phyloP scores from a whole-genome alignment of 768 basidiomycete genomes.

The Xanthoconium stramineum region DNA sequence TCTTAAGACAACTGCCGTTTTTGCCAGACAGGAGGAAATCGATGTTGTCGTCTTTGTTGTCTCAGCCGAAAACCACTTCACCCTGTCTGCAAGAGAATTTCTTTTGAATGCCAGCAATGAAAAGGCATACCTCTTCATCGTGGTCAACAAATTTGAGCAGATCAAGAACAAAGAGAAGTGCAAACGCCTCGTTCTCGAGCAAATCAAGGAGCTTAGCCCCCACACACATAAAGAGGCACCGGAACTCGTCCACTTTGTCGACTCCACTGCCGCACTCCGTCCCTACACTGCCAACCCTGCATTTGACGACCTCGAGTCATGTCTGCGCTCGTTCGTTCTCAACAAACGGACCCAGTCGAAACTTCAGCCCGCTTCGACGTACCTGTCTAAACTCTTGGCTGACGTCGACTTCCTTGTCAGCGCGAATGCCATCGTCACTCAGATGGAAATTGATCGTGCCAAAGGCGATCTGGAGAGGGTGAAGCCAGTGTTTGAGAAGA shows the following conservation, averaged over 20 bases:
- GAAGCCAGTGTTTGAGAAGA: conserved; percentile 85
- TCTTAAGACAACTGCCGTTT: conserved; percentile 90
- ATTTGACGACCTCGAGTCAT: conserved; percentile 86
- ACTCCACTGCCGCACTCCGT: conserved; percentile 74
- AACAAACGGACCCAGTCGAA: conserved; percentile 96
- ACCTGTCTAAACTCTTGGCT: conserved; percentile 82
- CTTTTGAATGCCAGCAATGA: conserved; percentile 89
- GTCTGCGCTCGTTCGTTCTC: conserved; percentile 91
- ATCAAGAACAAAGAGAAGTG: conserved; percentile 96
- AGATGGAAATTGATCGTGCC: conserved; percentile 70
- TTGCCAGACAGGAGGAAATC: conserved; percentile 95
- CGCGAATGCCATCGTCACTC: conserved; percentile 85
- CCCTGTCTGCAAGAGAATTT: conserved; percentile 92
- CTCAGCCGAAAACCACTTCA: conserved; percentile 98
- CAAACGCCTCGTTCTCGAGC: conserved; percentile 81
- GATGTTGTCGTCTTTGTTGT: conserved; percentile 99
- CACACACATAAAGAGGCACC: conserved; percentile 85
- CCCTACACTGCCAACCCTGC: conserved; percentile 63
- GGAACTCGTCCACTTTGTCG: conserved; percentile 97
- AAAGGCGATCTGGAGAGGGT: conserved; percentile 61
- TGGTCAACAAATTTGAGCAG: conserved; percentile 96
- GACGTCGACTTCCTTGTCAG: conserved; percentile 87
- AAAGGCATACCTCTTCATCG: conserved; percentile 97
- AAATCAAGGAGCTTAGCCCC: conserved; percentile 92
- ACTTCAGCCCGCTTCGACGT: conserved; percentile 89